Percentiles rank a stretch among this genome's conserved stretches.
Evolutionary conservation across 305 asterid genomes (phyloP).

Genomic region (Fraxinus baroniana): DNA sequence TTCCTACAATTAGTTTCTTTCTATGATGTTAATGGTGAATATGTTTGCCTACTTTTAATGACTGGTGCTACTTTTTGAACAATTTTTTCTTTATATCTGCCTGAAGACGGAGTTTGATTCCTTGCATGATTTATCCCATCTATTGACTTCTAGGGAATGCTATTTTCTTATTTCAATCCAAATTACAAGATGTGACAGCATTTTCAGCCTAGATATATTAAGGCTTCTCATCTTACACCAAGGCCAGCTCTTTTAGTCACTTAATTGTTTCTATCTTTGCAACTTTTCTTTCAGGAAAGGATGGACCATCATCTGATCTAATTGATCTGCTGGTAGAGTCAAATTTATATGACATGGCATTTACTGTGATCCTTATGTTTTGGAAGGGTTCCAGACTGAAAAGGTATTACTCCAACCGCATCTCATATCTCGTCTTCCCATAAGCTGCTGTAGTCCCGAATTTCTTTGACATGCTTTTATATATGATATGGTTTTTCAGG

Average conservation of each 20-base stretch:
- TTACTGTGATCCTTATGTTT: constrained; percentile 77
- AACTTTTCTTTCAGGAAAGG: constrained; percentile 52
- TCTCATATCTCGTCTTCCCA: constrained; percentile 24
- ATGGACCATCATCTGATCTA: constrained; percentile 58
- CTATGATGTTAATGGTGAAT: background rate
- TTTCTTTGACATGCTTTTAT: constrained; percentile 22
- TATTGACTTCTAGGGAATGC: background rate
- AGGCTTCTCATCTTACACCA: constrained; percentile 3
- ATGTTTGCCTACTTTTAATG: background rate
- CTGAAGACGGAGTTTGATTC: constrained; percentile 12
- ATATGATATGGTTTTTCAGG: constrained; percentile 42
- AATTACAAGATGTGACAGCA: background rate
- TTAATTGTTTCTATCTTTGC: constrained; percentile 15
- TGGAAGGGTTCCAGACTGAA: constrained; percentile 85
- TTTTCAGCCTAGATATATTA: constrained; percentile 4
- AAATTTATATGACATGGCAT: constrained; percentile 85
- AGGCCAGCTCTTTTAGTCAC: constrained; percentile 10
- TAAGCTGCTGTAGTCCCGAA: constrained; percentile 20
- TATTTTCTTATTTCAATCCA: constrained; percentile 18
- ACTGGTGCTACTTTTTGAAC: constrained; percentile 2
- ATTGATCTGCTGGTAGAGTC: constrained; percentile 89
- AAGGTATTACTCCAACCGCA: constrained; percentile 46
- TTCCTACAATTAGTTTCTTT: too few relatives aligned
- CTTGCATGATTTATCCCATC: background rate
- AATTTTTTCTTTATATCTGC: constrained; percentile 7